Evolutionary conservation across 768 basidiomycete species (phyloP).

Genomic region (Boletus reticulatus): DNA sequence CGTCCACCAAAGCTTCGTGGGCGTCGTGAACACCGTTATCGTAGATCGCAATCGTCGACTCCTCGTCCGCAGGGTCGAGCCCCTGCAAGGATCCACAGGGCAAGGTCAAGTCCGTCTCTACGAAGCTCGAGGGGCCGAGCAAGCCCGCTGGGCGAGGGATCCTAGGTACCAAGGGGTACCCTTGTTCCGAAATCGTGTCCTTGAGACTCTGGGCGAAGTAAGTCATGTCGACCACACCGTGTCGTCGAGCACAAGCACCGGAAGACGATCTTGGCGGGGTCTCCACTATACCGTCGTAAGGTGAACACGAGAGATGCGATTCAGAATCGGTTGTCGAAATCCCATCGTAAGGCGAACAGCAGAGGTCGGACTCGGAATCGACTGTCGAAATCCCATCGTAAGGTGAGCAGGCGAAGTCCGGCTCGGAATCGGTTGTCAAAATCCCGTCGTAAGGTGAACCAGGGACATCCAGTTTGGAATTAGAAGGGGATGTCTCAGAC

Average conservation of each 20-base stretch:
- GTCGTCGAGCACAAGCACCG: not conserved
- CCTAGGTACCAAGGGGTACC: not conserved
- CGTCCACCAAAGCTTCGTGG: not conserved
- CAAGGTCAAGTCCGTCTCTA: not conserved
- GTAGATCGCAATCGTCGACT: not conserved
- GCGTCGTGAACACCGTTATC: not conserved
- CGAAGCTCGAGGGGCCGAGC: not conserved
- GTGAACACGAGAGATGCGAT: not conserved
- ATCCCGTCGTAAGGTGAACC: not conserved
- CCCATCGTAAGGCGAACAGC: not conserved
- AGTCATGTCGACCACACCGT: conserved; percentile 11
- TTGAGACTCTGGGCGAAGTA: not conserved
- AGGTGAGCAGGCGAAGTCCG: not conserved
- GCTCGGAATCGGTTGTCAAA: not conserved
- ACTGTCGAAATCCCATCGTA: not conserved
- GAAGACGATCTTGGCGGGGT: not conserved
- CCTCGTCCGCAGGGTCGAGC: not conserved
- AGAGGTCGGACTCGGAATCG: not conserved
- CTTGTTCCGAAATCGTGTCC: not conserved
- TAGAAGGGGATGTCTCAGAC: not conserved
- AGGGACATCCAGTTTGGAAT: not conserved
- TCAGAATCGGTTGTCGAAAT: not conserved
- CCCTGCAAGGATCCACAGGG: not conserved
- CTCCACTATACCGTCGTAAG: not conserved
- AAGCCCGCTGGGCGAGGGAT: not conserved